Conservation (phyloP, 805 yeast genomes). For the Lipomyces yamadae region DNA sequence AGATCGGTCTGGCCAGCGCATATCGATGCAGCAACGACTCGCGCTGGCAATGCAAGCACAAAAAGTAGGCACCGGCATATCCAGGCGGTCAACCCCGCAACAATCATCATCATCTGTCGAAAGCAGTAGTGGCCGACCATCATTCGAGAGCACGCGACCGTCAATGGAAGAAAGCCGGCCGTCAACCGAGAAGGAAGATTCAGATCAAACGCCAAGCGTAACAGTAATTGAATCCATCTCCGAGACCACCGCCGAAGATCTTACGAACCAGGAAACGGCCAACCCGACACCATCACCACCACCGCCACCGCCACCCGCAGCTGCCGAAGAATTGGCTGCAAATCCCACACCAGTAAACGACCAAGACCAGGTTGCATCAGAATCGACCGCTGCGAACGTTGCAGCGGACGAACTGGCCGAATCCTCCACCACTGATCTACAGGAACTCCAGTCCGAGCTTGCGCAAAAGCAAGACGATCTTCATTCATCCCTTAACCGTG, state of each 20-base stretch:
- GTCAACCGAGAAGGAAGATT: neutral
- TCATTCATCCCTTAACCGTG: conserved; percentile 32
- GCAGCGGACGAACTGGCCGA: neutral
- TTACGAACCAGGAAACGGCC: neutral
- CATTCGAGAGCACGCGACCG: conserved; percentile 1
- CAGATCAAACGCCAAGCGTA: neutral
- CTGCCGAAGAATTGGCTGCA: neutral
- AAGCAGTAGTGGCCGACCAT: conserved; percentile 4
- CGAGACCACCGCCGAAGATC: neutral
- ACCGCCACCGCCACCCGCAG: neutral
- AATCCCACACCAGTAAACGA: conserved; percentile 2
- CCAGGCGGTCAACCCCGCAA: neutral
- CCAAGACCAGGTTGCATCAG: neutral
- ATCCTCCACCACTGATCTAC: neutral
- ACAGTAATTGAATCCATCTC: neutral
- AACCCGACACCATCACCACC: neutral
- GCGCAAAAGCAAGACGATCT: conserved; percentile 29
- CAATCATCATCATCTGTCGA: neutral
- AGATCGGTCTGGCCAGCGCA: conserved; percentile 45
- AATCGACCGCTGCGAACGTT: neutral
- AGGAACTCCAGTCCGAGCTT: conserved; percentile 21
- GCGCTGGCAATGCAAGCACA: conserved; percentile 49
- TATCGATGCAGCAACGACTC: conserved; percentile 82
- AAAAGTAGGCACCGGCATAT: conserved; percentile 8
- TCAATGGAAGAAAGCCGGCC: neutral